Base-by-base conservation (phyloP, 2,329 filamentous ascomycete species). In the Pseudopithomyces maydicus region DNA sequence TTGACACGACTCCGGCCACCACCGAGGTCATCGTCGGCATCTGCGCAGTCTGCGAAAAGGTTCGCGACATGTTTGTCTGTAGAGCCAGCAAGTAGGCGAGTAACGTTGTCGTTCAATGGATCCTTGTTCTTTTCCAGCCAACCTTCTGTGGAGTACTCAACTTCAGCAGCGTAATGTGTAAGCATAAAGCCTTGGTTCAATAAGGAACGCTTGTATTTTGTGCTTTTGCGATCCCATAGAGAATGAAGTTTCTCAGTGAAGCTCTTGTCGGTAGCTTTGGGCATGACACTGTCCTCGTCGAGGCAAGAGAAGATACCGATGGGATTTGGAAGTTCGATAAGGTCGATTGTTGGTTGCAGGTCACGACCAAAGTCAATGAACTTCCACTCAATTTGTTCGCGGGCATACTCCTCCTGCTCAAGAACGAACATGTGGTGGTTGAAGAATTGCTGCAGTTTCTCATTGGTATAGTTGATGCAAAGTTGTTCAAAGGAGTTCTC, bases 51-150 rank as follows among this genome's bases (percentile, higher is more conserved):
- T 5, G 85, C 82, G 74, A 99, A 99, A 0, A 99, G 82, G 38
- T 84, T 85, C 1, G 92, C 91, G 59, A 98, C 84, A 71, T 99
- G 94, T 61, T 85, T 87, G 72, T 98, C 89, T 2, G 84, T 87
- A 1, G 96, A 99, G 14, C 84, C 83, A 36, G 93, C 91, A 35
- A 99, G 84, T 7, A 99, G 83, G 20, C 92, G 87, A 0, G 96
- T 99, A 60, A 99, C 85, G 61, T 98, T 99, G 82, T 99, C 96
- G 69, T 98, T 98, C 44, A 99, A 78, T 1, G 95, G 96, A 70
- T 99, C 95, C 75, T 99, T 99, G 82, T 99, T 99, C 83, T 98
- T 99, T 76, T 98, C 94, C 33, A 99, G 80, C 95, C 95, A 99
- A 56, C 90, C 90, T 55, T 94, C 87, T 0, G 95, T 99, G 0